Evolutionary conservation across 2,329 filamentous ascomycete species (phyloP), one percentile per base, ranked within the genome.

Genomic region (Lasiodiplodia theobromae): DNA sequence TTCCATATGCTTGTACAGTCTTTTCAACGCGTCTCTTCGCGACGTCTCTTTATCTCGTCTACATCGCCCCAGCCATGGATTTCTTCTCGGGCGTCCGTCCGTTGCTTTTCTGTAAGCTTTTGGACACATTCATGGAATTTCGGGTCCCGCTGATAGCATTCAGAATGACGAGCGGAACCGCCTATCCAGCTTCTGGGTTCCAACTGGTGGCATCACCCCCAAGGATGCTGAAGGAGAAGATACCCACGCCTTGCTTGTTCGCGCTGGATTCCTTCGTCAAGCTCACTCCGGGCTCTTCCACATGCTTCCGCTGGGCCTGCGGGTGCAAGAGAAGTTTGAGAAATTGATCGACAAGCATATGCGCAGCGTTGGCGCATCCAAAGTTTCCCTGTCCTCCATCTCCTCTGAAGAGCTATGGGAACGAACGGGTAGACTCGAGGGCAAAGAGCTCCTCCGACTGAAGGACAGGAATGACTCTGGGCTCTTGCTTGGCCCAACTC

Each of bases 201-300:
- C 94, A 2, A 92, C 90, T 0, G 89, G 90, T 53, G 89, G 91
- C 8, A 88, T 92, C 66, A 84, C 89, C 6, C 80, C 82, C 52
- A 82, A 83, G 69, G 82, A 84, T 51, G 82, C 86, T 53, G 83
- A 85, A 71, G 76, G 76, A 73, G 76, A 80, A 75, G 77, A 81
- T 47, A 80, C 81, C 47, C 80, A 84, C 68, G 77, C 82, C 12
- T 73, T 83, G 18, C 79, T 85, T 1, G 65, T 84, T 28, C 76
- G 81, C 49, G 82, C 78, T 38, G 83, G 83, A 52, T 85, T 82
- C 69, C 71, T 85, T 10, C 80, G 83, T 53, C 81, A 82, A 89
- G 90, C 93, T 23, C 92, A 97, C 77, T 89, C 94, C 8, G 96
- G 96, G 34, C 89, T 98, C 44, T 99, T 97, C 74, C 96, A 99